Evolutionary conservation across 768 basidiomycete genomes (phyloP).

Genomic region (Daedalea quercina): DNA sequence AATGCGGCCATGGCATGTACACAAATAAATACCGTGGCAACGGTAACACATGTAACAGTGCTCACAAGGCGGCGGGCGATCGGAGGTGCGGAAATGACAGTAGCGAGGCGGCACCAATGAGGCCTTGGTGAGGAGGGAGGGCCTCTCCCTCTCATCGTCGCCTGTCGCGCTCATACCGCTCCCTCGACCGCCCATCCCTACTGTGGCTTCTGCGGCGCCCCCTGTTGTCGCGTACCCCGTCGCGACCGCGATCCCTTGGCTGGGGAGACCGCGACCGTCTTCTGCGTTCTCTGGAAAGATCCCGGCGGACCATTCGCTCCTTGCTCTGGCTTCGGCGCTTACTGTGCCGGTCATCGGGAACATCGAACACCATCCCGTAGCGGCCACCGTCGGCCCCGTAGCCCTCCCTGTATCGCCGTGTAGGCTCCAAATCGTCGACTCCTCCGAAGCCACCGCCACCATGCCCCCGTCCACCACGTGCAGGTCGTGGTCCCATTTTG

Average conservation of each 20-base stretch:
- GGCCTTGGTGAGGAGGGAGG: background rate
- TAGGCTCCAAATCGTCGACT: slow-evolving; percentile 67
- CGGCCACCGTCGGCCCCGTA: slow-evolving; percentile 25
- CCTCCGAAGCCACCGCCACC: slow-evolving; percentile 54
- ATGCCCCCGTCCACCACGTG: slow-evolving; percentile 21
- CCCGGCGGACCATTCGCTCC: slow-evolving; percentile 26
- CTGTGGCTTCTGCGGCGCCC: slow-evolving; percentile 26
- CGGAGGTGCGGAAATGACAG: background rate
- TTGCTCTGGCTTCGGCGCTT: slow-evolving; percentile 46
- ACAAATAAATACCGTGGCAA: background rate
- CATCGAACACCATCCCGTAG: slow-evolving; percentile 85
- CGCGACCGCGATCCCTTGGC: slow-evolving; percentile 10
- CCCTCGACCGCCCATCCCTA: slow-evolving; percentile 15
- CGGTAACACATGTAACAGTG: background rate
- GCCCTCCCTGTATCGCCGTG: slow-evolving; percentile 57
- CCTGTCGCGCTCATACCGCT: slow-evolving; percentile 7
- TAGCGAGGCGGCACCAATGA: background rate
- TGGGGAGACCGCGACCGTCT: slow-evolving; percentile 19
- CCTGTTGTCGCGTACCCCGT: slow-evolving; percentile 17
- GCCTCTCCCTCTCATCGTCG: slow-evolving; percentile 8
- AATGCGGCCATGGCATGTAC: background rate
- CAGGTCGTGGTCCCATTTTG: slow-evolving; percentile 37
- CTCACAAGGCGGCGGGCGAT: background rate
- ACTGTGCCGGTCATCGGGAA: slow-evolving; percentile 33
- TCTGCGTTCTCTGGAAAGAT: slow-evolving; percentile 19